These are phyloP conservation scores for Eutrema salsugineum DNA, from an alignment of 441 rosid genomes.

Conservation along the genomic window DNA sequence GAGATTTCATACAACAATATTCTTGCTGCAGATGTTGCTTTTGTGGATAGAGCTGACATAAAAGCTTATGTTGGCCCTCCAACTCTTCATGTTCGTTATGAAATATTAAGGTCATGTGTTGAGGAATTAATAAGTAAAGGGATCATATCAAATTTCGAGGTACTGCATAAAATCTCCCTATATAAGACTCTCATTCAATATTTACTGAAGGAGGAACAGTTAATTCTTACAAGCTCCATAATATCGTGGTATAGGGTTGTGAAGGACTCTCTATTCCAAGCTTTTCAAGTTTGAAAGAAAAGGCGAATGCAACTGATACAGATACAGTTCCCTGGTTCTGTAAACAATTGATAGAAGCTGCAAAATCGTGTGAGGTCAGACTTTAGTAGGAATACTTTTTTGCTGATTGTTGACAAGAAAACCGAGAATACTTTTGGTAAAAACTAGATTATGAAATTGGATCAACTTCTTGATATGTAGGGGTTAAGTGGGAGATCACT, in stretches of 20 bases:
- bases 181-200: not conserved
- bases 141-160: conserved; percentile 68
- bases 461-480: conserved; percentile 33
- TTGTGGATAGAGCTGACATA: conserved; percentile 95
- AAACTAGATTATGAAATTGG: not conserved
- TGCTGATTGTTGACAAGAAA: not conserved
- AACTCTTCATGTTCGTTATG: conserved; percentile 87
- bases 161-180: conserved; percentile 3
- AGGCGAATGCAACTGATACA: conserved; percentile 35
- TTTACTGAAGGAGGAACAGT: not conserved
- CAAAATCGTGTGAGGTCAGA: conserved; percentile 82
- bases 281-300: conserved; percentile 63
- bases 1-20: not conserved
- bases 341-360: conserved; percentile 72
- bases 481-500: conserved; percentile 90
- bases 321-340: conserved; percentile 34
- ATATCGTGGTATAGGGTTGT: conserved; percentile 41
- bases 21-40: conserved; percentile 78
- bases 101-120: conserved; percentile 82
- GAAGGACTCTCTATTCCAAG: conserved; percentile 49
- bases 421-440: not conserved
- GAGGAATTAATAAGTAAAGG: conserved; percentile 75
- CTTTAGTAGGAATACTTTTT: not conserved
- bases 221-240: conserved; percentile 4
- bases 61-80: conserved; percentile 99